Percentiles rank a stretch among this genome's conserved stretches.
Evolutionary conservation across 805 yeast species (phyloP).

Genomic region (Metschnikowia noctiluminum): DNA sequence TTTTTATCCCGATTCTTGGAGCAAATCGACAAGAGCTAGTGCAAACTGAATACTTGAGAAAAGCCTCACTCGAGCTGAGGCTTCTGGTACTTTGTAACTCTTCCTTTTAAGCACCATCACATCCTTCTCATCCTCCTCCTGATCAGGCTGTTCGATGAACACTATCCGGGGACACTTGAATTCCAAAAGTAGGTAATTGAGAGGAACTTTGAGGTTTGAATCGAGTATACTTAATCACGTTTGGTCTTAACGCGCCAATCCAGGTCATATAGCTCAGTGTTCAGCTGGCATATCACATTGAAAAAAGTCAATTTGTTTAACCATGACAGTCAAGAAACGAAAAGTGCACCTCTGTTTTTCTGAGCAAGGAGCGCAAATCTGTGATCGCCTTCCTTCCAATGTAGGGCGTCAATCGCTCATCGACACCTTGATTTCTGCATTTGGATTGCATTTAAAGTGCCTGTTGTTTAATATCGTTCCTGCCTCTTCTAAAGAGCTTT

Average conservation of each 20-base stretch:
- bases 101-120: too few species aligned
- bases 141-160: too few species aligned
- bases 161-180: too few species aligned
- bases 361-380: background rate
- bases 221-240: constrained; percentile 40
- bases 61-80: too few species aligned
- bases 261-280: too few species aligned
- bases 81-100: too few species aligned
- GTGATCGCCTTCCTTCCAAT: constrained; percentile 50
- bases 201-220: constrained; percentile 41
- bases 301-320: background rate
- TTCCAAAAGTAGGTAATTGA: constrained; percentile 21
- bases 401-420: constrained; percentile 47
- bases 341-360: constrained; percentile 3
- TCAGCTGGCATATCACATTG: constrained; percentile 25
- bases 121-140: too few species aligned
- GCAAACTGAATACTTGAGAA: too few species aligned
- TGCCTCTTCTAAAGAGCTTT: constrained; percentile 38
- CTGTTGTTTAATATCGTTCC: constrained; percentile 21
- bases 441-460: constrained; percentile 28
- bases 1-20: too few species aligned
- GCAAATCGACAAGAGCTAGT: too few species aligned
- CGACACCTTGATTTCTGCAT: constrained; percentile 39
- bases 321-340: background rate
- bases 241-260: constrained; percentile 31